Evolutionary conservation across 163 green algal species (phyloP).

Genomic region (Chlamydomonas reinhardtii): DNA sequence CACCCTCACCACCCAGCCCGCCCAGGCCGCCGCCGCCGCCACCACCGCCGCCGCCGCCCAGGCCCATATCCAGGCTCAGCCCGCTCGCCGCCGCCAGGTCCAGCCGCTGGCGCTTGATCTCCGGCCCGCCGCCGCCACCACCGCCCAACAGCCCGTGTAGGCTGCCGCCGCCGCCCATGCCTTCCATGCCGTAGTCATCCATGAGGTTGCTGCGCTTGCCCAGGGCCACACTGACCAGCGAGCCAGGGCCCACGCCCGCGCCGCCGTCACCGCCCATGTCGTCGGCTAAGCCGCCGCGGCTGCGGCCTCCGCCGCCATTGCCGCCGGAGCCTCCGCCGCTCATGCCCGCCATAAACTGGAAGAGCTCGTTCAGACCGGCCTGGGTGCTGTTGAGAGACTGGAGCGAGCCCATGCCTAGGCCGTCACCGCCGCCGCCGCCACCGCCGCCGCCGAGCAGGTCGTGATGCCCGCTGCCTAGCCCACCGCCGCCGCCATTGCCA

Average conservation of each 20-base stretch:
- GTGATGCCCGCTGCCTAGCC: not conserved
- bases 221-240: no score
- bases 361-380: not conserved
- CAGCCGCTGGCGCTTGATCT: slow-evolving; percentile 10
- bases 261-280: not conserved
- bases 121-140: not conserved
- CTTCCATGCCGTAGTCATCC: not conserved
- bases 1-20: not conserved
- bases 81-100: not conserved
- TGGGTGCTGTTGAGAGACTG: not conserved
- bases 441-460: not conserved
- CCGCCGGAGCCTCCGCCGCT: no score
- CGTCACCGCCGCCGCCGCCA: not conserved
- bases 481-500: no score
- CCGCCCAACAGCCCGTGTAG: not conserved
- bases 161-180: not conserved
- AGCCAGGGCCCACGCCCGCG: no score
- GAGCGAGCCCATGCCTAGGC: not conserved
- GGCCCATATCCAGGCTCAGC: not conserved
- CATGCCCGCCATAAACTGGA: not conserved
- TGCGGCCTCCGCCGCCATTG: not conserved
- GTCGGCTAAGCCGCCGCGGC: not conserved
- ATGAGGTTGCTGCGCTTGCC: no score
- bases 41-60: not conserved
- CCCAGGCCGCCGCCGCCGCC: not conserved